Evolutionary conservation across 2,329 filamentous ascomycete genomes (phyloP), one percentile per base, ranked within the genome.

Genomic region (Cyphellophora attinorum): DNA sequence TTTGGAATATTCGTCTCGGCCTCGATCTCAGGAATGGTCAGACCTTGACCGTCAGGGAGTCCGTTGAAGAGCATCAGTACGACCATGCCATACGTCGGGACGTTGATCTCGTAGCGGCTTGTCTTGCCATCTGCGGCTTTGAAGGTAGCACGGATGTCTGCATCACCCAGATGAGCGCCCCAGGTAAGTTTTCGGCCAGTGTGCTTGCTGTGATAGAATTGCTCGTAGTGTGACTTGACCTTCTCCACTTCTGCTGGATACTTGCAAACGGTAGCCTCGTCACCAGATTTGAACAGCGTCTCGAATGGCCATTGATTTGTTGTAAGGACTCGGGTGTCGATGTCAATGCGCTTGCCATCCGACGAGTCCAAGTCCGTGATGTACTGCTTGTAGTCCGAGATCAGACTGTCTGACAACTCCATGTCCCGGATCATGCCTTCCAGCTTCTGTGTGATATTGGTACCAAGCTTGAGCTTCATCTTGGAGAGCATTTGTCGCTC

Each of bases 381-480:
- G 43, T 89, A 75, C 11, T 73, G 70, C 45, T 79, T 81, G 62
- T 93, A 96, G 37, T 73, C 76, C 10, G 76, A 62, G 0, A 83
- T 85, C 16, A 95, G 70, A 45, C 94, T 89, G 35, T 81, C 77
- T 0, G 88, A 95, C 10, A 88, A 77, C 11, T 80, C 76, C 74
- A 96, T 88, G 52, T 98, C 91, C 60, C 86, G 88, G 66, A 98
- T 95, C 86, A 98, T 96, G 45, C 86, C 83, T 54, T 98, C 91
- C 29, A 98, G 76, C 55, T 93, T 93, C 51, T 76, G 68, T 0
- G 91, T 96, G 56, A 96, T 96, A 47, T 86, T 80, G 56, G 93
- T 93, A 25, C 91, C 91, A 34, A 96, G 76, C 56, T 95, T 89
- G 53, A 91, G 76, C 70, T 95, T 96, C 86, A 98, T 95, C 44